A percentile compares a stretch with the other conserved stretches of the same genome.
Conservation (phyloP, 352 stramenopile genomes). For the Hyaloperonospora brassicae region DNA sequence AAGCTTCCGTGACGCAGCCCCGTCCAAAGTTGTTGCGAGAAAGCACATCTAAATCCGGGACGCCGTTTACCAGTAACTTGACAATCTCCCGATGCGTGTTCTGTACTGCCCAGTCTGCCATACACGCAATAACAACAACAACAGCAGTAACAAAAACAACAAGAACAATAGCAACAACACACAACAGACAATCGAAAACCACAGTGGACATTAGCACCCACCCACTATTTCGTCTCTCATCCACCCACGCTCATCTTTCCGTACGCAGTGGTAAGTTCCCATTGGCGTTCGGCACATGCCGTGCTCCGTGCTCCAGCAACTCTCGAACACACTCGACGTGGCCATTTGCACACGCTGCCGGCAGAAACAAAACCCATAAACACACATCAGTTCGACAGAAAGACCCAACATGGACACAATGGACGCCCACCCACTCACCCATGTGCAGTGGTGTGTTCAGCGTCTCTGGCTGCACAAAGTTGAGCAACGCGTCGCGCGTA, state of each 20-base stretch:
- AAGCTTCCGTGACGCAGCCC: conserved; percentile 76
- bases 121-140: background rate
- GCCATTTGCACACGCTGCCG: conserved; percentile 68
- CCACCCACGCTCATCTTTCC: background rate
- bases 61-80: conserved; percentile 57
- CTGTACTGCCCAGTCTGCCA: conserved; percentile 78
- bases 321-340: conserved; percentile 55
- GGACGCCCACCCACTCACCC: conserved; percentile 29
- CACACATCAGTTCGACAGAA: conserved; percentile 2
- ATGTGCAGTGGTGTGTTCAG: conserved; percentile 82
- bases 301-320: conserved; percentile 44
- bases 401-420: background rate
- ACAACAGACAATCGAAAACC: no score
- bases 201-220: conserved; percentile 2
- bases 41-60: conserved; percentile 73
- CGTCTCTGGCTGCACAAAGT: conserved; percentile 68
- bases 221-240: background rate
- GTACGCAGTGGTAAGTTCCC: conserved; percentile 76
- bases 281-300: conserved; percentile 59
- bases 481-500: conserved; percentile 34
- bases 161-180: no score
- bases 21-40: conserved; percentile 75
- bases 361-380: conserved; percentile 3
- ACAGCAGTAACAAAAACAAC: background rate
- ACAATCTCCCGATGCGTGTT: conserved; percentile 80